These are phyloP conservation scores for Alnus glutinosa DNA, from an alignment of 306 rosid genomes.

Conservation along the genomic window DNA sequence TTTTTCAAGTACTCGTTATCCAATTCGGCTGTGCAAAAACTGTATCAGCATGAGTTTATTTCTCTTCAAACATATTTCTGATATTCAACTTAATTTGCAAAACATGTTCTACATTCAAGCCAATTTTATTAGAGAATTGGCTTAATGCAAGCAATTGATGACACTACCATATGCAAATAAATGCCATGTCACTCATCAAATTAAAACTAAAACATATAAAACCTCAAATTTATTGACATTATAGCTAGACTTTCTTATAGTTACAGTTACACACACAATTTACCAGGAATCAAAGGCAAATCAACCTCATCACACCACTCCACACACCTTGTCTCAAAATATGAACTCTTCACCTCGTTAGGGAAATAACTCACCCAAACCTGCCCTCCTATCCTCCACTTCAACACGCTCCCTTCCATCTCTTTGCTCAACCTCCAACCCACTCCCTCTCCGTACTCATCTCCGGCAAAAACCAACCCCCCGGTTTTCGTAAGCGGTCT, in stretches of 20 bases:
- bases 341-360: constrained; percentile 45
- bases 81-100: too few relatives aligned
- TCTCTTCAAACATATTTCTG: too few relatives aligned
- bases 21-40: too few relatives aligned
- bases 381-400: constrained; percentile 89
- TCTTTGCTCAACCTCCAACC: constrained; percentile 79
- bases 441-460: constrained; percentile 70
- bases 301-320: constrained; percentile 99
- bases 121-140: too few relatives aligned
- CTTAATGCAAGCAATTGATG: neutral
- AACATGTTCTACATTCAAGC: too few relatives aligned
- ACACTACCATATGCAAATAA: neutral
- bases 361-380: constrained; percentile 75
- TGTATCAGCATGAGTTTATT: too few relatives aligned
- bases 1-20: too few relatives aligned
- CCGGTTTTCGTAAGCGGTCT: constrained; percentile 67
- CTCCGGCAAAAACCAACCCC: constrained; percentile 70
- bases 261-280: constrained; percentile 16
- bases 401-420: constrained; percentile 90
- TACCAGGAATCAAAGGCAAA: constrained; percentile 71
- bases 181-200: neutral
- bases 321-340: constrained; percentile 68
- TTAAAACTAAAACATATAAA: neutral
- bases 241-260: neutral
- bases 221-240: neutral